Percentiles rank a stretch among this genome's conserved stretches.
Conservation (phyloP, 2,329 filamentous ascomycete species). For the Emericellopsis cladophorae region DNA sequence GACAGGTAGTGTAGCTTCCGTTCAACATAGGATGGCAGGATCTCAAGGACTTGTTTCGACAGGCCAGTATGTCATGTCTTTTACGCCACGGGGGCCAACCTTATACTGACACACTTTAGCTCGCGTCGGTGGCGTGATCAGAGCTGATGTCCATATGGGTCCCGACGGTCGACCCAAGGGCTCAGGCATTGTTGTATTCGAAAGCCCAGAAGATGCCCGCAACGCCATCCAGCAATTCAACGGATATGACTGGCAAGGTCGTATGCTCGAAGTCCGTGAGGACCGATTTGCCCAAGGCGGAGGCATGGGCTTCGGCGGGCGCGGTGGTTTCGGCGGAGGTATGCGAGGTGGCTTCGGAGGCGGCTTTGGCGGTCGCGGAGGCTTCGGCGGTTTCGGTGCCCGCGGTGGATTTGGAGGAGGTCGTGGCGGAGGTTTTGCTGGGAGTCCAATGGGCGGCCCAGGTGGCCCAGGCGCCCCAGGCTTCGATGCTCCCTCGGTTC, state of each 20-base stretch:
- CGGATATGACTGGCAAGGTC: slow-evolving; percentile 96
- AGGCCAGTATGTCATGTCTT: slow-evolving; percentile 63
- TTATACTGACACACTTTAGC: slow-evolving; percentile 13
- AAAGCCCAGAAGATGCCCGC: slow-evolving; percentile 85
- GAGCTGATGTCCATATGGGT: slow-evolving; percentile 87
- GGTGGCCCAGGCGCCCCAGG: slow-evolving; percentile 25
- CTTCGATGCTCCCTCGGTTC: slow-evolving; percentile 34
- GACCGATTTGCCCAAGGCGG: slow-evolving; percentile 72
- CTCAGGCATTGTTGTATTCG: slow-evolving; percentile 93
- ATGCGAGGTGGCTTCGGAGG: slow-evolving; percentile 48
- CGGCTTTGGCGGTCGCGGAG: slow-evolving; percentile 38
- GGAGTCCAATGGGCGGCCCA: slow-evolving; percentile 16
- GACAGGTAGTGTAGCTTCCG: slow-evolving; percentile 54
- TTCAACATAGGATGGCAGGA: slow-evolving; percentile 99
- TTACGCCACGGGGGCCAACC: background rate
- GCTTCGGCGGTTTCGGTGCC: slow-evolving; percentile 36
- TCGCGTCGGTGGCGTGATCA: slow-evolving; percentile 68
- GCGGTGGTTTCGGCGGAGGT: slow-evolving; percentile 47
- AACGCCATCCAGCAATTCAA: slow-evolving; percentile 97
- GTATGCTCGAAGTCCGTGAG: slow-evolving; percentile 85
- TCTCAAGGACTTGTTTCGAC: slow-evolving; percentile 94
- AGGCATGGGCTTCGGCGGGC: slow-evolving; percentile 39
- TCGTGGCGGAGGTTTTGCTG: slow-evolving; percentile 21
- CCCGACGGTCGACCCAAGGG: slow-evolving; percentile 91
- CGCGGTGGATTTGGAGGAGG: slow-evolving; percentile 29